phyloP scores from a whole-genome alignment of 768 basidiomycete genomes.

The Boletus huronensis region DNA sequence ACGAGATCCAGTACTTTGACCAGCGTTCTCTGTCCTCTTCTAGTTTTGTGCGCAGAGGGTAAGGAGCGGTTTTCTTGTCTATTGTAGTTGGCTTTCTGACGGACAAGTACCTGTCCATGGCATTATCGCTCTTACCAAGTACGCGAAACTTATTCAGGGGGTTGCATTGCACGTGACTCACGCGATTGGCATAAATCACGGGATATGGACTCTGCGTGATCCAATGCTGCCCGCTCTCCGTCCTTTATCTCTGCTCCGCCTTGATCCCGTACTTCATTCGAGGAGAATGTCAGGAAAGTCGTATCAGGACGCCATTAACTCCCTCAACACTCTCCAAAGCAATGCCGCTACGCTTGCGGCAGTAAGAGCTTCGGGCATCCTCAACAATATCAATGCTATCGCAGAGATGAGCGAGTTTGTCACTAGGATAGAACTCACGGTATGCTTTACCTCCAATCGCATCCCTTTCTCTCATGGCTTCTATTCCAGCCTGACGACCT shows the following conservation, averaged over 20 bases:
- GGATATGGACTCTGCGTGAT: not conserved
- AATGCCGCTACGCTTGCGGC: slow-evolving; percentile 93
- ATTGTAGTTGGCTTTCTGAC: slow-evolving; percentile 18
- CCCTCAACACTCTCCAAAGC: slow-evolving; percentile 79
- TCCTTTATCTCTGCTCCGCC: slow-evolving; percentile 5
- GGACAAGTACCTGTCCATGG: slow-evolving; percentile 30
- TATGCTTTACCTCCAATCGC: slow-evolving; percentile 35
- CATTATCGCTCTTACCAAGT: no score
- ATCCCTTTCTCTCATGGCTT: slow-evolving; percentile 12
- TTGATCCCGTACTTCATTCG: slow-evolving; percentile 5
- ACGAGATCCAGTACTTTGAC: slow-evolving; percentile 10
- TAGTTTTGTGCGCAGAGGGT: slow-evolving; percentile 10
- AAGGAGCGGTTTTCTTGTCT: slow-evolving; percentile 8
- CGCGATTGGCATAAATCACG: not conserved
- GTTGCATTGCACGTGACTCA: slow-evolving; percentile 9
- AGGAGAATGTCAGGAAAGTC: slow-evolving; percentile 51
- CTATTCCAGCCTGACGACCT: slow-evolving; percentile 67
- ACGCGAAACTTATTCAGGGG: slow-evolving; percentile 6
- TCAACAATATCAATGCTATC: slow-evolving; percentile 56
- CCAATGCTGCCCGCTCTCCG: slow-evolving; percentile 9
- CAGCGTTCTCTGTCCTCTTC: slow-evolving; percentile 18
- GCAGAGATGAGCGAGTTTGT: slow-evolving; percentile 92
- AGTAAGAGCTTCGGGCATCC: slow-evolving; percentile 65
- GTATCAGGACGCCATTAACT: slow-evolving; percentile 70
- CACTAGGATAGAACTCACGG: slow-evolving; percentile 79